These are phyloP conservation scores for Cetraspora pellucida DNA, from an alignment of 192 early-diverging fungal genomes.

Conservation along the genomic window DNA sequence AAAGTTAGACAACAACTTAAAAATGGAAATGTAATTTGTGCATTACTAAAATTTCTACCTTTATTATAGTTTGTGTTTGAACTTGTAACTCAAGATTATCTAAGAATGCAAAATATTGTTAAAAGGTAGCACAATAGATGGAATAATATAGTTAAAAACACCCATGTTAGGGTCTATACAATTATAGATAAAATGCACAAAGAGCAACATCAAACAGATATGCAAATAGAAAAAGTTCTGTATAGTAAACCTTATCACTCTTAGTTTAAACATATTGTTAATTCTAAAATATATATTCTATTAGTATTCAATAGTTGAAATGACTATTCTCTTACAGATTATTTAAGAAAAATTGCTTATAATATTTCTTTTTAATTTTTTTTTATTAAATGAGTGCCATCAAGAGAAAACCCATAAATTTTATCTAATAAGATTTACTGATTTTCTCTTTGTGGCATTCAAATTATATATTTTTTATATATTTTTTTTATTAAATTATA, in stretches of 20 bases:
- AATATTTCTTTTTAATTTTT: conserved; percentile 13
- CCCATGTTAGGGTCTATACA: conserved; percentile 10
- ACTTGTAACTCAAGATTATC: neutral
- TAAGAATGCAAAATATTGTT: neutral
- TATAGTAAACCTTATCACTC: neutral
- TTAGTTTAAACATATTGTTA: neutral
- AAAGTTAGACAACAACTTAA: conserved; percentile 4
- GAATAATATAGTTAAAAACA: neutral
- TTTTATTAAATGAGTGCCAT: too few relatives aligned
- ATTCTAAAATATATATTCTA: neutral
- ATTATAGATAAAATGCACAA: conserved; percentile 31
- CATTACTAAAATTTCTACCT: conserved; percentile 3
- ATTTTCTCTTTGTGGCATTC: too few relatives aligned
- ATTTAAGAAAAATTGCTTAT: conserved; percentile 21
- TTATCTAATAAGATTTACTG: too few relatives aligned
- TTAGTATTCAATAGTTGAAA: conserved; percentile 1
- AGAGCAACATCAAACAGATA: conserved; percentile 4
- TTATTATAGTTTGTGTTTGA: neutral
- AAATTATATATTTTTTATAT: too few relatives aligned
- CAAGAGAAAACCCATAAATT: too few relatives aligned
- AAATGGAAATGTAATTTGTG: neutral
- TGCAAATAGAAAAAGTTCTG: neutral
- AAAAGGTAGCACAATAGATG: neutral
- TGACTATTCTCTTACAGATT: neutral
- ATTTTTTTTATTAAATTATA: too few relatives aligned